Percentiles rank a stretch among this genome's conserved stretches.
phyloP scores from a whole-genome alignment of 2,329 filamentous ascomycete species.

The Botrytis porri region DNA sequence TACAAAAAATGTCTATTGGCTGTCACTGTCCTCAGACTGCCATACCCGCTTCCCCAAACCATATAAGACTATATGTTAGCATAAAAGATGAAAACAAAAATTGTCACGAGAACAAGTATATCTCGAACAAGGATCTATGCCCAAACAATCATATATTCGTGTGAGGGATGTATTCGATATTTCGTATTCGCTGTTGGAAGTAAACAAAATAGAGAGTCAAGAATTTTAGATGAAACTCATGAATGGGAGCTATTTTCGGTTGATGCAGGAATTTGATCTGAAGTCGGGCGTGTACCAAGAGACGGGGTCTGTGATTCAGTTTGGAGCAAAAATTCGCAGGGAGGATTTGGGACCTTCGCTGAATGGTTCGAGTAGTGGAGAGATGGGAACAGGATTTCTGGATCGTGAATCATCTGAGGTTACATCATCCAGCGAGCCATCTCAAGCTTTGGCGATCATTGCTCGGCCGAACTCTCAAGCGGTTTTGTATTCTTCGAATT shows the following conservation, averaged over 20 bases:
- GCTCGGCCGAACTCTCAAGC: background rate
- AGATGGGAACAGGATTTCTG: background rate
- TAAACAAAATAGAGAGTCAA: background rate
- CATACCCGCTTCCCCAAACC: background rate
- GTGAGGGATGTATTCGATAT: background rate
- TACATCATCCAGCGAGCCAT: background rate
- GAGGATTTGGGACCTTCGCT: fast-evolving
- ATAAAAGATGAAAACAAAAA: background rate
- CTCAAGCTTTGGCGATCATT: too few species aligned
- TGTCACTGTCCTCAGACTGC: background rate
- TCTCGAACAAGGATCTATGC: background rate
- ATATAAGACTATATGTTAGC: background rate
- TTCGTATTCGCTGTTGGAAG: background rate
- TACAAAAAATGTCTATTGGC: background rate
- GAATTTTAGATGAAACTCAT: background rate
- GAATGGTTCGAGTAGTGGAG: too few species aligned
- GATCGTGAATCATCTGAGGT: background rate
- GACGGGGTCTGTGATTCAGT: background rate
- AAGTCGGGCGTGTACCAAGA: background rate
- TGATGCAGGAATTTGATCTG: background rate
- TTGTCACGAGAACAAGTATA: background rate
- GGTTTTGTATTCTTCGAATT: fast-evolving
- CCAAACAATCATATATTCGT: background rate
- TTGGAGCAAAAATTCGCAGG: background rate
- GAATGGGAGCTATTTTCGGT: background rate